These are phyloP conservation scores for Mollisia scopiformis DNA, from an alignment of 2,329 filamentous ascomycete species.

Conservation along the genomic window DNA sequence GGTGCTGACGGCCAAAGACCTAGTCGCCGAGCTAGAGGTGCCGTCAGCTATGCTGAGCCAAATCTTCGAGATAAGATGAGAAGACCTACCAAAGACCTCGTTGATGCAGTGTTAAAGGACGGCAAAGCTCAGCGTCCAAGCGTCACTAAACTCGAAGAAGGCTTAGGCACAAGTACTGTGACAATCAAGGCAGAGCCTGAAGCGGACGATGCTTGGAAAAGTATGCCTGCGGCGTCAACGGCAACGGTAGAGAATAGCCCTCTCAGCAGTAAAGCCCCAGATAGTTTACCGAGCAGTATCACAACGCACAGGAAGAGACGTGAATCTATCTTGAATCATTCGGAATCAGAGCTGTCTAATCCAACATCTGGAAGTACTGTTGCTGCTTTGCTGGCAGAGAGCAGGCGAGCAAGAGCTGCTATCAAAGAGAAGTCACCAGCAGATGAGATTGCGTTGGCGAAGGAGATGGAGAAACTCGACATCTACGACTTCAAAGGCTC, in stretches of 20 bases:
- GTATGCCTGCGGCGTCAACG: conserved; percentile 28
- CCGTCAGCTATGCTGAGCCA: conserved; percentile 81
- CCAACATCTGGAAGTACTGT: conserved; percentile 29
- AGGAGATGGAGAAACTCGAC: conserved; percentile 28
- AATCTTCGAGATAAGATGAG: conserved; percentile 84
- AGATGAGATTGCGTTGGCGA: conserved; percentile 20
- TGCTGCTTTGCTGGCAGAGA: conserved; percentile 35
- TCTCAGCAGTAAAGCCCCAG: conserved; percentile 30
- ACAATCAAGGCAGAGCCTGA: conserved; percentile 35
- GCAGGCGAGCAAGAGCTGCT: conserved; percentile 31
- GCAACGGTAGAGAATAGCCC: conserved; percentile 35
- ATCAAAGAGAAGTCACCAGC: conserved; percentile 25
- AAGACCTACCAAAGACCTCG: conserved; percentile 74
- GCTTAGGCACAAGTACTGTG: conserved; percentile 5
- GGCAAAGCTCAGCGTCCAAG: conserved; percentile 46
- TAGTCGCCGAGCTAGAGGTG: conserved; percentile 66
- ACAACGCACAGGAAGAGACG: conserved; percentile 37
- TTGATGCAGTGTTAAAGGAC: conserved; percentile 73
- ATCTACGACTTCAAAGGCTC: conserved; percentile 36
- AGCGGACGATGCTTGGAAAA: conserved; percentile 36
- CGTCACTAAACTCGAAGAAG: conserved; percentile 29
- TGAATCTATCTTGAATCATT: conserved; percentile 34
- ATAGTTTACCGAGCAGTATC: conserved; percentile 29
- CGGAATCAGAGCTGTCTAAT: conserved; percentile 22
- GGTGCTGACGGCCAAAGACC: conserved; percentile 62